A percentile compares a stretch with the other conserved stretches of the same genome.
phyloP scores from a whole-genome alignment of 257 asterid species.

The Hygrophila difformis region DNA sequence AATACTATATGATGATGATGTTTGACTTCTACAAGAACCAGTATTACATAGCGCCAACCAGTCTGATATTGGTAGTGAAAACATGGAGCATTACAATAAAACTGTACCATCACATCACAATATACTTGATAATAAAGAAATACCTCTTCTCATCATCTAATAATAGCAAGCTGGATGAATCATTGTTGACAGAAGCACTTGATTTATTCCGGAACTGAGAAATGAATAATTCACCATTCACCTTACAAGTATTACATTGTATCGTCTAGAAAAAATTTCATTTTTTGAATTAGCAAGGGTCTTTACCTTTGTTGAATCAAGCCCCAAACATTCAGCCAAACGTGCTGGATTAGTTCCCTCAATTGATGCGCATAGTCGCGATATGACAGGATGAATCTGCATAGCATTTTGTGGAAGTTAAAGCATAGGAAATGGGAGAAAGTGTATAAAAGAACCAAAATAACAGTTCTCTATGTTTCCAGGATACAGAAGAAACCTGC shows the following conservation, averaged over 20 bases:
- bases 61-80: no score
- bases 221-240: constrained; percentile 8
- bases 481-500: constrained; percentile 44
- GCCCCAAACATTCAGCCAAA: constrained; percentile 97
- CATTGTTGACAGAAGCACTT: constrained; percentile 41
- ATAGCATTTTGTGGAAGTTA: constrained; percentile 17
- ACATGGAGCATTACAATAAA: no score
- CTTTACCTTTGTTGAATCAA: constrained; percentile 84
- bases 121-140: no score
- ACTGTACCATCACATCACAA: no score
- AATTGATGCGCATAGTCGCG: constrained; percentile 91
- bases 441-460: constrained; percentile 13
- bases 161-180: constrained; percentile 56
- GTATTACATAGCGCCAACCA: no score
- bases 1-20: no score
- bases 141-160: constrained; percentile 84
- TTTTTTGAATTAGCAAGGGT: constrained; percentile 9
- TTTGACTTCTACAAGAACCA: no score
- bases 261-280: no score
- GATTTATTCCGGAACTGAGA: constrained; percentile 81
- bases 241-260: no score
- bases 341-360: constrained; percentile 97
- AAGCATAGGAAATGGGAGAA: constrained; percentile 12
- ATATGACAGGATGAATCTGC: constrained; percentile 99
- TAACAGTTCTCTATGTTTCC: constrained; percentile 3